A percentile compares a stretch with the other conserved stretches of the same genome.
phyloP scores from a whole-genome alignment of 352 stramenopile genomes.

The Blastocystis sp. region DNA sequence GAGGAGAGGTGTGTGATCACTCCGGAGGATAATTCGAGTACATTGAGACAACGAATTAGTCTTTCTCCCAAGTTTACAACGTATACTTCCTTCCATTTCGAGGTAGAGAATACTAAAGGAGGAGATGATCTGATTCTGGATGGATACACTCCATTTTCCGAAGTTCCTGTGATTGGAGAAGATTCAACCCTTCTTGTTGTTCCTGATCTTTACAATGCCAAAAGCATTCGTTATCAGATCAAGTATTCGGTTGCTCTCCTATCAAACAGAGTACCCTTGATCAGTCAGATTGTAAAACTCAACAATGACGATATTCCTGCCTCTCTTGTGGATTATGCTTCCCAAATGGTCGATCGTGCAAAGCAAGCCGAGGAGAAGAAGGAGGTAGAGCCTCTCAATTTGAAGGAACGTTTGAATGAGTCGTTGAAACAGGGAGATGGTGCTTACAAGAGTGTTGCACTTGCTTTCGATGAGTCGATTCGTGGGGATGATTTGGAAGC shows the following conservation, averaged over 20 bases:
- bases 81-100: conserved; percentile 45
- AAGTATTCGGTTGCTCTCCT: conserved; percentile 46
- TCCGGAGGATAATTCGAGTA: neutral
- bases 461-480: neutral
- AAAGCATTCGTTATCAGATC: conserved; percentile 53
- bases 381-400: conserved; percentile 30
- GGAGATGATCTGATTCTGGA: conserved; percentile 32
- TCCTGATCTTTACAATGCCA: conserved; percentile 57
- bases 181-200: conserved; percentile 24
- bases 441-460: neutral
- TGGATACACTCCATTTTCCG: neutral
- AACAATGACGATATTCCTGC: conserved; percentile 55
- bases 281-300: conserved; percentile 50
- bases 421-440: neutral
- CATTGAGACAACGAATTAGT: conserved; percentile 7
- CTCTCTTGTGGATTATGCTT: conserved; percentile 24
- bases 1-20: conserved; percentile 25
- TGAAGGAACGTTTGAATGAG: conserved; percentile 22
- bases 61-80: conserved; percentile 27
- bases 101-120: conserved; percentile 44
- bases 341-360: conserved; percentile 11
- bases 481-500: neutral
- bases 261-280: conserved; percentile 35
- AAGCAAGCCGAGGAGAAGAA: conserved; percentile 60
- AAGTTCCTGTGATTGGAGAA: conserved; percentile 44